Percentiles rank a stretch among this genome's conserved stretches.
phyloP scores from a whole-genome alignment of 73 alveolate species.

The Paramecium biaurelia region DNA sequence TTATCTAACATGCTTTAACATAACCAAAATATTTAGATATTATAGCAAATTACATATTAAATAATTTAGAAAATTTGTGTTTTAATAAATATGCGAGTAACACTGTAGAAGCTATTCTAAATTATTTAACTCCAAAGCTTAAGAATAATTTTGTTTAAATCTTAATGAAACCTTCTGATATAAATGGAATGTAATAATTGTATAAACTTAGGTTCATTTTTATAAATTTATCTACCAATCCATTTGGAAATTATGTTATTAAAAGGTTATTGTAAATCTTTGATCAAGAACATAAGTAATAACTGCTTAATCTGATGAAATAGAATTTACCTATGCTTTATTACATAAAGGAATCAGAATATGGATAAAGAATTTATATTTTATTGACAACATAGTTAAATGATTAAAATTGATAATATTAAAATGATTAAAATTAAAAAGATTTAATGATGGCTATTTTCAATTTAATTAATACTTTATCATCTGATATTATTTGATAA shows the following conservation, averaged over 20 bases:
- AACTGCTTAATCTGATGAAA: background rate
- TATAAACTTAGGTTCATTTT: background rate
- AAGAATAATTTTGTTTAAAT: background rate
- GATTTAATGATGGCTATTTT: background rate
- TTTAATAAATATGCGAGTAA: slow-evolving; percentile 39
- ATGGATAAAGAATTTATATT: background rate
- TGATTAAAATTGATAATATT: background rate
- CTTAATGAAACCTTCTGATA: background rate
- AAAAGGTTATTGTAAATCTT: background rate
- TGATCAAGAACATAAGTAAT: background rate
- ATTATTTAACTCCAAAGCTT: background rate
- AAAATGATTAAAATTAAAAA: background rate
- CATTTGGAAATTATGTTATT: slow-evolving; percentile 20
- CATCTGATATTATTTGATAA: background rate
- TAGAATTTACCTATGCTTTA: background rate
- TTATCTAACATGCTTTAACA: background rate
- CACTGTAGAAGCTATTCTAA: background rate
- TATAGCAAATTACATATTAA: background rate
- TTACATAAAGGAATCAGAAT: background rate
- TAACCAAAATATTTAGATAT: background rate
- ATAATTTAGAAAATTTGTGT: background rate
- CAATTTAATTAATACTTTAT: background rate
- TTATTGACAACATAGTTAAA: slow-evolving; percentile 8
- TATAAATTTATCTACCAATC: background rate
- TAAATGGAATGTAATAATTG: background rate